Conservation (phyloP, 768 basidiomycete species). For the Suillus luteus region DNA sequence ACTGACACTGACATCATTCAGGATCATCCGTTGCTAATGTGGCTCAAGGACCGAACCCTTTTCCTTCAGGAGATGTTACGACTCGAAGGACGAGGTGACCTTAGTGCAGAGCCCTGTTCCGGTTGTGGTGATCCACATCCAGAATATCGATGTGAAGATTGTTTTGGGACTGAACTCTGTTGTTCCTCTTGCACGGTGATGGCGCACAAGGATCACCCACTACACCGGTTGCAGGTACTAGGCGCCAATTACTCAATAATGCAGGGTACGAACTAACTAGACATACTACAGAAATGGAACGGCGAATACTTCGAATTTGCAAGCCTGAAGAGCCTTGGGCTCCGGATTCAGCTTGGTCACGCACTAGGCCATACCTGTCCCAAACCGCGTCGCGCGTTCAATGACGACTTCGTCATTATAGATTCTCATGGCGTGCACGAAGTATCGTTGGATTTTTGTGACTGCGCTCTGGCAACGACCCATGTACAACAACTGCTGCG, state of each 20-base stretch:
- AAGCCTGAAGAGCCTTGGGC: slow-evolving; percentile 19
- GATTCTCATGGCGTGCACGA: slow-evolving; percentile 4
- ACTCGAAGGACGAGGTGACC: slow-evolving; percentile 8
- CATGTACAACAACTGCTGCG: slow-evolving; percentile 20
- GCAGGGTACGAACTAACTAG: background rate
- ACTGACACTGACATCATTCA: background rate
- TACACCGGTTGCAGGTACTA: slow-evolving; percentile 22
- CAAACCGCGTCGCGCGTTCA: background rate
- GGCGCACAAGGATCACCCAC: slow-evolving; percentile 14
- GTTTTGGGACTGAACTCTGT: slow-evolving; percentile 12
- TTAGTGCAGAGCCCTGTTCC: background rate
- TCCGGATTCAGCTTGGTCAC: slow-evolving; percentile 26
- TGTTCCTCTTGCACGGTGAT: slow-evolving; percentile 10
- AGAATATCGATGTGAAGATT: slow-evolving; percentile 14
- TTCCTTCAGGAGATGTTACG: slow-evolving; percentile 14
- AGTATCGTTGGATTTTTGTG: background rate
- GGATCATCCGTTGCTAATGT: slow-evolving; percentile 6
- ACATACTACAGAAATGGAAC: slow-evolving; percentile 21
- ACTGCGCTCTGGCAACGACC: background rate
- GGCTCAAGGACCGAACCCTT: slow-evolving; percentile 3
- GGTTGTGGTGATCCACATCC: background rate
- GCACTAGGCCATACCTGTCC: slow-evolving; percentile 12
- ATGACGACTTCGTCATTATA: slow-evolving; percentile 22
- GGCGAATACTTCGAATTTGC: slow-evolving; percentile 14
- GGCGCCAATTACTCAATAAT: background rate